A percentile compares a stretch with the other conserved stretches of the same genome.
Evolutionary conservation across 495 filamentous ascomycete genomes (phyloP).

Genomic region (Penicillium angulare): DNA sequence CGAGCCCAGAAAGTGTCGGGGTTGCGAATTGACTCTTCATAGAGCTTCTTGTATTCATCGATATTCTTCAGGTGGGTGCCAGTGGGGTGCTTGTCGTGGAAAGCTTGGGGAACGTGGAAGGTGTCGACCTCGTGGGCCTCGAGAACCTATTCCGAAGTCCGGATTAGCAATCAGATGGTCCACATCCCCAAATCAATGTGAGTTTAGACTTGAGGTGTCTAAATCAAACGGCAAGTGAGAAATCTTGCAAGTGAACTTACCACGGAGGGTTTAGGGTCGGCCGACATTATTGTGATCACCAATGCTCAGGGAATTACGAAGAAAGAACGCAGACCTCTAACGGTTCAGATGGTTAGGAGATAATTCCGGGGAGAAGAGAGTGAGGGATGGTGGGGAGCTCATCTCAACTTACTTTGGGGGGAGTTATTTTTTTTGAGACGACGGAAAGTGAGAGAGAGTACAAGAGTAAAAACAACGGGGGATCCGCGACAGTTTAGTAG

Average conservation of each 20-base stretch:
- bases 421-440: slow-evolving; percentile 5
- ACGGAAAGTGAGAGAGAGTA: slow-evolving; percentile 5
- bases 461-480: slow-evolving; percentile 2
- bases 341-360: neutral
- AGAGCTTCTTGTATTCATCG: slow-evolving; percentile 87
- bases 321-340: slow-evolving; percentile 3
- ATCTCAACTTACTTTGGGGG: neutral
- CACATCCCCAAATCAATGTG: neutral
- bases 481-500: slow-evolving; percentile 8
- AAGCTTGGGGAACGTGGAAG: slow-evolving; percentile 64
- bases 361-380: slow-evolving; percentile 7
- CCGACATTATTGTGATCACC: slow-evolving; percentile 59
- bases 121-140: slow-evolving; percentile 88
- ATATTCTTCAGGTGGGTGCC: slow-evolving; percentile 67
- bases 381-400: too few relatives aligned
- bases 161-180: neutral
- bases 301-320: neutral
- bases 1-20: slow-evolving; percentile 90
- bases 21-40: slow-evolving; percentile 93
- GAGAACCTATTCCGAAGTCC: slow-evolving; percentile 33
- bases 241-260: slow-evolving; percentile 40
- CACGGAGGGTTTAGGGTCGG: slow-evolving; percentile 63
- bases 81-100: slow-evolving; percentile 66
- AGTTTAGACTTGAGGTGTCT: too few relatives aligned
- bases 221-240: neutral